Percentiles rank a stretch among this genome's conserved stretches.
These are phyloP conservation scores for Puccinia sorghi DNA, from an alignment of 1,284 basidiomycete genomes.

Conservation along the genomic window DNA sequence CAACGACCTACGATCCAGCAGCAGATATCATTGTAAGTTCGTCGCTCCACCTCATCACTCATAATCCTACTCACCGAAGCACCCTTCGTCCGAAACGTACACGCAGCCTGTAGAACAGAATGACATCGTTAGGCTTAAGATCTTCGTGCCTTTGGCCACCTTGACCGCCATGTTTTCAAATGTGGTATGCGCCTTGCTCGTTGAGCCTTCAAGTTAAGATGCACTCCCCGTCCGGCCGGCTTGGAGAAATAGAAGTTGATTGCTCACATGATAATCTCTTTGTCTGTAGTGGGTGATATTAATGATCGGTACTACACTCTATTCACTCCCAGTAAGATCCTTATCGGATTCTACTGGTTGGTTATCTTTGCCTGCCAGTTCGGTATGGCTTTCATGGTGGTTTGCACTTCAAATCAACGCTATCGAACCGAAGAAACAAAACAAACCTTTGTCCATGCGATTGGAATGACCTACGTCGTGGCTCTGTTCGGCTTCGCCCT, in stretches of 20 bases:
- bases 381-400: conserved; percentile 44
- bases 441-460: conserved; percentile 46
- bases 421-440: conserved; percentile 49
- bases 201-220: conserved; percentile 43
- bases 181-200: conserved; percentile 40
- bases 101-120: conserved; percentile 46
- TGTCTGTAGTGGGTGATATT: conserved; percentile 40
- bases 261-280: background rate
- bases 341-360: conserved; percentile 45
- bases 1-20: conserved; percentile 33
- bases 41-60: background rate
- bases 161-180: conserved; percentile 45
- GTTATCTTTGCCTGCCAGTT: conserved; percentile 38
- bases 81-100: background rate
- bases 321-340: conserved; percentile 42
- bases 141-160: conserved; percentile 47
- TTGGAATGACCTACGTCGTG: conserved; percentile 43
- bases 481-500: conserved; percentile 43
- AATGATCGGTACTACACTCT: conserved; percentile 48
- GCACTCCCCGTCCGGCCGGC: background rate
- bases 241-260: background rate
- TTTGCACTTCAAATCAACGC: conserved; percentile 47
- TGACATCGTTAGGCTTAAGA: conserved; percentile 48
- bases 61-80: background rate
- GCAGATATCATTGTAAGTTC: conserved; percentile 41